Conservation (phyloP, 805 yeast genomes). For the Kregervanrija delftensis region DNA sequence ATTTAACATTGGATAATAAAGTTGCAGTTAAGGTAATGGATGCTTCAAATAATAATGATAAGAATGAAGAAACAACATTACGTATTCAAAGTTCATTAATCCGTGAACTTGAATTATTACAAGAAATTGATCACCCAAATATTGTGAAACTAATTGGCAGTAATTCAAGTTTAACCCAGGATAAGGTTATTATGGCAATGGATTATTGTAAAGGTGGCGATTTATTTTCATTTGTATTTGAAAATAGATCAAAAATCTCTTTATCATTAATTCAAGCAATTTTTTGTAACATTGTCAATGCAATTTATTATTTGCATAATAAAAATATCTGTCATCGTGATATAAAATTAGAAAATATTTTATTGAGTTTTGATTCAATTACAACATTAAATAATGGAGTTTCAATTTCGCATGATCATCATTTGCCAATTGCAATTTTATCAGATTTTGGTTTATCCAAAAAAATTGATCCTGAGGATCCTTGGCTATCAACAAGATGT, state of each 20-base stretch:
- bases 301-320: slow-evolving; percentile 66
- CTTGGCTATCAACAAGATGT: slow-evolving; percentile 77
- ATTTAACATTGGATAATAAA: slow-evolving; percentile 30
- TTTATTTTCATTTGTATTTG: slow-evolving; percentile 55
- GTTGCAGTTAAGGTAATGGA: slow-evolving; percentile 68
- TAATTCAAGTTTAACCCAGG: not conserved
- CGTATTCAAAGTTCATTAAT: slow-evolving; percentile 54
- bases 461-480: slow-evolving; percentile 49
- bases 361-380: slow-evolving; percentile 34
- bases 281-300: slow-evolving; percentile 62
- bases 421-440: slow-evolving; percentile 40
- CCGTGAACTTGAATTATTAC: slow-evolving; percentile 70
- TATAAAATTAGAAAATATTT: slow-evolving; percentile 78
- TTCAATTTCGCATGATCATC: not conserved
- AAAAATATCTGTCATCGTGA: slow-evolving; percentile 80
- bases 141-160: slow-evolving; percentile 54
- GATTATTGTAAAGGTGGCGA: slow-evolving; percentile 86
- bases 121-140: slow-evolving; percentile 56
- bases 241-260: slow-evolving; percentile 34
- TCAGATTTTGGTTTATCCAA: slow-evolving; percentile 91
- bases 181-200: slow-evolving; percentile 44
- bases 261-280: slow-evolving; percentile 51
- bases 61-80: slow-evolving; percentile 33
- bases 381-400: slow-evolving; percentile 20
- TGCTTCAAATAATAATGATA: slow-evolving; percentile 25